Conservation (phyloP, 2,329 filamentous ascomycete genomes). For the Pseudogymnoascus pannorum region DNA sequence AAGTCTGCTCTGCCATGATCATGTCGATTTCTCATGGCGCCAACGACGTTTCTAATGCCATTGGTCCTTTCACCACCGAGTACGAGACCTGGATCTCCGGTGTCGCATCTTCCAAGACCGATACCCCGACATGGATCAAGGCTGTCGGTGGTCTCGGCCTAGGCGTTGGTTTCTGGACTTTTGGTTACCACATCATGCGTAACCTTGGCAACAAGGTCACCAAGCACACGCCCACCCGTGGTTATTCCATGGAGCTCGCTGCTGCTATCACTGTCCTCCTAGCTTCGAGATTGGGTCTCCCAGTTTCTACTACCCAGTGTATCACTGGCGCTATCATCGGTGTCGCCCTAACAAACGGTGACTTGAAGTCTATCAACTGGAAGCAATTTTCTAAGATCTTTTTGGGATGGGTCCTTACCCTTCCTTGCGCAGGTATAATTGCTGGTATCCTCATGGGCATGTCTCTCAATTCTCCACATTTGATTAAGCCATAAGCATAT, state of each 20-base stretch:
- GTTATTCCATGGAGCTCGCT: slow-evolving; percentile 71
- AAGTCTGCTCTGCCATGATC: slow-evolving; percentile 44
- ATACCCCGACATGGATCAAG: slow-evolving; percentile 69
- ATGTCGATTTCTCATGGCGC: slow-evolving; percentile 57
- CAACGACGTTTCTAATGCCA: slow-evolving; percentile 69
- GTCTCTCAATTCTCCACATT: slow-evolving; percentile 46
- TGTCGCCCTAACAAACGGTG: slow-evolving; percentile 70
- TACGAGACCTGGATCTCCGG: slow-evolving; percentile 62
- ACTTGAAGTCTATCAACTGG: slow-evolving; percentile 65
- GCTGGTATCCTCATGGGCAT: slow-evolving; percentile 37
- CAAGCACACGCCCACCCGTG: slow-evolving; percentile 53
- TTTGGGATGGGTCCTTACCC: slow-evolving; percentile 59
- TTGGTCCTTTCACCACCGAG: slow-evolving; percentile 62
- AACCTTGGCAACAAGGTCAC: slow-evolving; percentile 76
- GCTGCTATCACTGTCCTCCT: slow-evolving; percentile 69
- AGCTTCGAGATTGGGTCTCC: slow-evolving; percentile 67
- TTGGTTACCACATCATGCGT: slow-evolving; percentile 77
- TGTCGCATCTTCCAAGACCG: slow-evolving; percentile 52
- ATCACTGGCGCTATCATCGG: slow-evolving; percentile 74
- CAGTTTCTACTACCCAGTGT: slow-evolving; percentile 72
- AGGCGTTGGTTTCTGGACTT: slow-evolving; percentile 62
- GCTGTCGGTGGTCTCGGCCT: slow-evolving; percentile 59
- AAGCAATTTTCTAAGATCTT: slow-evolving; percentile 62
- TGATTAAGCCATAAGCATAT: too few relatives aligned
- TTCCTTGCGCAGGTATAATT: slow-evolving; percentile 34